These are phyloP conservation scores for Cordyceps javanica DNA, from an alignment of 2,329 filamentous ascomycete genomes.

Conservation along the genomic window DNA sequence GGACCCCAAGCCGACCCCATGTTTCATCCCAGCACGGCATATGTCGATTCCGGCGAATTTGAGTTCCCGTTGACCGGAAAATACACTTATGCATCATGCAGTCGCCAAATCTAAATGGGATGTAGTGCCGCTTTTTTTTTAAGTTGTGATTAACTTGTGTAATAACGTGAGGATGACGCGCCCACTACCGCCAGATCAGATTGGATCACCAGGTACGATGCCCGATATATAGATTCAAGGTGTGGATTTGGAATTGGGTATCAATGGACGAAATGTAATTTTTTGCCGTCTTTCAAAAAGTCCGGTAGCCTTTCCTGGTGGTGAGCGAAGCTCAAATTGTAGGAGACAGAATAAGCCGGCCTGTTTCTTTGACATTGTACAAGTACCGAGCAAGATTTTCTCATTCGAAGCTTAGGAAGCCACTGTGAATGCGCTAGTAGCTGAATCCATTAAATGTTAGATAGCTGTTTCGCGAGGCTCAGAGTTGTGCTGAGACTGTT, in stretches of 20 bases:
- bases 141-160: neutral
- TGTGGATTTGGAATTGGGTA: neutral
- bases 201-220: constrained; percentile 2
- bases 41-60: constrained; percentile 1
- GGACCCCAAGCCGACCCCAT: constrained; percentile 5
- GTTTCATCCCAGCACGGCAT: constrained; percentile 17
- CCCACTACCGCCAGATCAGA: neutral
- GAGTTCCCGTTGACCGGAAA: constrained; percentile 3
- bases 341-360: too few species aligned
- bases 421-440: neutral
- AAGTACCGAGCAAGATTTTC: too few species aligned
- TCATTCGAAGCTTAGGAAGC: neutral
- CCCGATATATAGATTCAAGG: neutral
- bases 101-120: too few species aligned
- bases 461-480: constrained; percentile 1
- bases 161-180: neutral
- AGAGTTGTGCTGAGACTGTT: neutral
- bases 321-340: too few species aligned
- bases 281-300: neutral
- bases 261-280: neutral
- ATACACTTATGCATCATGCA: constrained; percentile 1
- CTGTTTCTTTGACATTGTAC: too few species aligned
- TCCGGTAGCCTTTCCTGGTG: too few species aligned
- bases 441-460: neutral
- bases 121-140: constrained; percentile 8